Percentiles rank a stretch among this genome's conserved stretches.
These are phyloP conservation scores for Cylindrotheca fusiformis DNA, from an alignment of 108 stramenopile genomes.

Conservation along the genomic window DNA sequence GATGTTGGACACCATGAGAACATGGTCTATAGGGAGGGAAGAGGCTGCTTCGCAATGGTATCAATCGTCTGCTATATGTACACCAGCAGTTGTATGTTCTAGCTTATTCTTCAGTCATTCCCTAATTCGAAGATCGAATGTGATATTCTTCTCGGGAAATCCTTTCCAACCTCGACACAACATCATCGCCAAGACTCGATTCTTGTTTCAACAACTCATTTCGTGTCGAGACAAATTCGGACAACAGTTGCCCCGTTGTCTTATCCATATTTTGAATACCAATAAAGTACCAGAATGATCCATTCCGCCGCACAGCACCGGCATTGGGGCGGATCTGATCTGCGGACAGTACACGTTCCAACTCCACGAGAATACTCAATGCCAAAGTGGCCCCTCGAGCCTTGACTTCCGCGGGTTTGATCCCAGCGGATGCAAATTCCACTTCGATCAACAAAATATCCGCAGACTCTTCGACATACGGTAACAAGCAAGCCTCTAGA, in stretches of 20 bases:
- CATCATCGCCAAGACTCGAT: not conserved
- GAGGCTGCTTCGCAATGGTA: no score
- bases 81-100: no score
- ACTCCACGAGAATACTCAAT: not conserved
- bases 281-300: not conserved
- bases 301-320: not conserved
- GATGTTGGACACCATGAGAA: no score
- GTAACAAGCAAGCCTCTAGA: not conserved
- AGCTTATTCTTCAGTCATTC: no score
- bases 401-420: not conserved
- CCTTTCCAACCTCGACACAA: not conserved
- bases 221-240: not conserved
- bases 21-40: no score
- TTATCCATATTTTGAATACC: not conserved
- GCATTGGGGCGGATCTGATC: not conserved
- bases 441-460: not conserved
- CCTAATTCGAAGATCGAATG: no score
- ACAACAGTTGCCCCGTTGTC: not conserved
- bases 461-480: not conserved
- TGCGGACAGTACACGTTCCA: not conserved
- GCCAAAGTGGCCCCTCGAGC: not conserved
- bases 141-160: not conserved
- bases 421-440: not conserved
- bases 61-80: no score
- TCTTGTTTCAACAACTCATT: not conserved